Conservation (phyloP, 2,329 filamentous ascomycete species). For the Sporothrix phasma region DNA sequence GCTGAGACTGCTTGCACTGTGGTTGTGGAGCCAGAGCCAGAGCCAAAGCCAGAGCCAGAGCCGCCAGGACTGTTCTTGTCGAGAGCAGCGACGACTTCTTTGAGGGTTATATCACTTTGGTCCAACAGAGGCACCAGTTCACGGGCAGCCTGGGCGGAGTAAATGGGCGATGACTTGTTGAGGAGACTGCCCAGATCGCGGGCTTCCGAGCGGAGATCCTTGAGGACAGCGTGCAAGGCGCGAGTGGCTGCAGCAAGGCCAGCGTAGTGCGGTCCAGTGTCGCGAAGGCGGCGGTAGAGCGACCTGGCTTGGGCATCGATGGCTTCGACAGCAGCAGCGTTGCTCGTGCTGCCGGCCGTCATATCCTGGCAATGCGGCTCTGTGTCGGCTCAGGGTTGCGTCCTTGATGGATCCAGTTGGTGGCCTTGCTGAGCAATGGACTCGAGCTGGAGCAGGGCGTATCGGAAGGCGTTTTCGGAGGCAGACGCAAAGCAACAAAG, state of each 20-base stretch:
- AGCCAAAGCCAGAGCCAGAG: no score
- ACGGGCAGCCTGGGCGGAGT: constrained; percentile 35
- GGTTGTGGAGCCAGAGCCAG: constrained; percentile 16
- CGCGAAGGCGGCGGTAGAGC: constrained; percentile 44
- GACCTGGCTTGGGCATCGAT: constrained; percentile 46
- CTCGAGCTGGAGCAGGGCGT: not conserved
- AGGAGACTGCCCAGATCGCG: constrained; percentile 47
- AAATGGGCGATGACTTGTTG: constrained; percentile 28
- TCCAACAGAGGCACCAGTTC: constrained; percentile 44
- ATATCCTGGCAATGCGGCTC: constrained; percentile 17
- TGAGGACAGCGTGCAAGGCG: constrained; percentile 44
- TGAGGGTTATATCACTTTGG: constrained; percentile 45
- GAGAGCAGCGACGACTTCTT: constrained; percentile 44
- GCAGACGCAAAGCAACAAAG: not conserved
- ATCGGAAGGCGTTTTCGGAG: constrained; percentile 1
- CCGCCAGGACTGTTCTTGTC: constrained; percentile 34
- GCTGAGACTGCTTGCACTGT: constrained; percentile 8
- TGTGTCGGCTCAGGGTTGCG: not conserved
- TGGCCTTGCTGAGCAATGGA: constrained; percentile 2
- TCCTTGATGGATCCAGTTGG: no score
- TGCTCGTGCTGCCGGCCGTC: constrained; percentile 22
- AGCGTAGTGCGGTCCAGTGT: constrained; percentile 39
- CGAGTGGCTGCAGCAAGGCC: constrained; percentile 41
- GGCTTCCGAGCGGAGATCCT: constrained; percentile 48
- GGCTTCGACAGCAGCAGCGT: constrained; percentile 41